phyloP scores from a whole-genome alignment of 225 moss, liverwort and hornwort species.

The Rhytidiadelphus loreus region DNA sequence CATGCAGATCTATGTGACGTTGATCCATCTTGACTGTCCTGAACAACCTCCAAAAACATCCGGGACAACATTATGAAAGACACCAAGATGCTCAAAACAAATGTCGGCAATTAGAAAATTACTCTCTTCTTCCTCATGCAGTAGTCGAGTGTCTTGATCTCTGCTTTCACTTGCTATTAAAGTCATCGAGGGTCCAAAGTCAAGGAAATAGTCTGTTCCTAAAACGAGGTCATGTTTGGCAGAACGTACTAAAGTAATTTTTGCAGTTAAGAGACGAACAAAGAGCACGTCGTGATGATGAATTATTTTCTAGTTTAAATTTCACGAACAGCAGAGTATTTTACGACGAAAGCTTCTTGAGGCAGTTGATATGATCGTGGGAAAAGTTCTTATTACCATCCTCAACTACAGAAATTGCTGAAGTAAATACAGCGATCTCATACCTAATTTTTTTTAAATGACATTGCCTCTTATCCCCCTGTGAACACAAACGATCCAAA shows the following conservation, averaged over 20 bases:
- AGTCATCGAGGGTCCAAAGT: constrained; percentile 26
- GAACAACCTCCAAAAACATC: not conserved
- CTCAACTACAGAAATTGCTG: not conserved
- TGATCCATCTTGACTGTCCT: not conserved
- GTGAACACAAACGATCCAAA: not conserved
- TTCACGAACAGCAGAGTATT: constrained; percentile 17
- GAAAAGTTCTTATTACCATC: not conserved
- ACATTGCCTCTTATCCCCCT: not conserved
- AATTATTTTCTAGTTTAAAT: constrained; percentile 28
- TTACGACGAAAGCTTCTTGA: not conserved
- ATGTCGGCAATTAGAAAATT: not conserved
- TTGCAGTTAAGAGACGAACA: constrained; percentile 11
- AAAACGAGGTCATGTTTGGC: constrained; percentile 29
- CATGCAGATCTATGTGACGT: not conserved
- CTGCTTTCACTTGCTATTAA: constrained; percentile 37
- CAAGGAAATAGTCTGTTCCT: constrained; percentile 23
- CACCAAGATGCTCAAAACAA: not conserved
- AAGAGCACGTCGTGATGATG: constrained; percentile 31
- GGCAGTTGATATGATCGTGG: not conserved
- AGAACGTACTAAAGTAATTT: not conserved
- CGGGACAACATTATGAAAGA: not conserved
- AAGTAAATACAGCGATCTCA: not conserved
- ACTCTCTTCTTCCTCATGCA: not conserved
- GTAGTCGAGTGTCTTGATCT: constrained; percentile 26
- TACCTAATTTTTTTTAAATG: not conserved